phyloP scores from a whole-genome alignment of 306 rosid genomes.

The Chamaecrista fasciculata region DNA sequence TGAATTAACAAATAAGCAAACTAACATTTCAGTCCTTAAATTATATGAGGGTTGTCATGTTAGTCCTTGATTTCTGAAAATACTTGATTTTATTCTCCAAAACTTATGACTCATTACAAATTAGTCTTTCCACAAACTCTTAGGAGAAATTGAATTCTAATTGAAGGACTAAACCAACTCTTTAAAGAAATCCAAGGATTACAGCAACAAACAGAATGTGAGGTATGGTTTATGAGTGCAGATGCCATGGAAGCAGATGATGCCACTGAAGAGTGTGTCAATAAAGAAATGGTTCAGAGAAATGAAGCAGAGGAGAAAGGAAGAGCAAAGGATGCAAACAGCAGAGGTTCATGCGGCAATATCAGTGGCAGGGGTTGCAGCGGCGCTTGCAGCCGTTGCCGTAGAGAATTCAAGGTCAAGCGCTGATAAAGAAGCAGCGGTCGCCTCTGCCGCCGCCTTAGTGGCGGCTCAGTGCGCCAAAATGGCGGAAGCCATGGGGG shows the following conservation, averaged over 20 bases:
- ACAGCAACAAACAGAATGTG: too few relatives aligned
- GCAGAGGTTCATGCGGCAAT: conserved; percentile 96
- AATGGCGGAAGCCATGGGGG: conserved; percentile 95
- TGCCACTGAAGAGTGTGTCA: conserved; percentile 65
- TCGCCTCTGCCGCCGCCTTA: conserved; percentile 88
- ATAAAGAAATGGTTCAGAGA: conserved; percentile 89
- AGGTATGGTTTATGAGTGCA: too few relatives aligned
- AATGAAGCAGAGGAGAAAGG: conserved; percentile 66
- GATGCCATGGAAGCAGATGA: conserved; percentile 82
- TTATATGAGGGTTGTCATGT: too few relatives aligned
- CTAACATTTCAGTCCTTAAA: too few relatives aligned
- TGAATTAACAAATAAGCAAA: too few relatives aligned
- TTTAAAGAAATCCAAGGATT: too few relatives aligned
- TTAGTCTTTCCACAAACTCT: too few relatives aligned
- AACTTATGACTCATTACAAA: too few relatives aligned
- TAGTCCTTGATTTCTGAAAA: too few relatives aligned
- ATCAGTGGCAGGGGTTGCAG: conserved; percentile 90
- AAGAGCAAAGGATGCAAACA: conserved; percentile 69
- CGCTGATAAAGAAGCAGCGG: conserved; percentile 61
- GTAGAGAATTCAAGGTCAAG: conserved; percentile 52
- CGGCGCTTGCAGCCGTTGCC: conserved; percentile 86
- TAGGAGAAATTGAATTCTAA: too few relatives aligned
- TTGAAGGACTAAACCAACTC: too few relatives aligned
- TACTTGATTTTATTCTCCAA: too few relatives aligned
- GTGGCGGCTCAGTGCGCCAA: conserved; percentile 88